These are phyloP conservation scores for Ophiostoma australiae DNA, from an alignment of 2,329 filamentous ascomycete species.

Conservation along the genomic window DNA sequence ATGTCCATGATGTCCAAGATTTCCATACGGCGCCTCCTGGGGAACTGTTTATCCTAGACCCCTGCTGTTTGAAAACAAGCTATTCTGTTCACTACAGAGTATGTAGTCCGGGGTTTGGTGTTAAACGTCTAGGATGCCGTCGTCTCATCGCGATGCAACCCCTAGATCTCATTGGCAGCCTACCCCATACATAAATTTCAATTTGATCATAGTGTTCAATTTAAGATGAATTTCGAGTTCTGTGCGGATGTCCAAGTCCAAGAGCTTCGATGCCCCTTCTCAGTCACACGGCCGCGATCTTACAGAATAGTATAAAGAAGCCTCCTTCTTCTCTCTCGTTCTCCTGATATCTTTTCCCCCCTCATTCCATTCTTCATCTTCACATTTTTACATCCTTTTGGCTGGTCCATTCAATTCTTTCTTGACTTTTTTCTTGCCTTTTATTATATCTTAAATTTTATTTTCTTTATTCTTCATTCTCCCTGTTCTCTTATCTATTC, in stretches of 20 bases:
- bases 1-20: not conserved
- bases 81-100: no score
- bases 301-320: not conserved
- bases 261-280: not conserved
- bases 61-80: conserved; percentile 1
- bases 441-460: not conserved
- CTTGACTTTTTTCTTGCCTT: conserved; percentile 13
- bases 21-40: not conserved
- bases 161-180: not conserved
- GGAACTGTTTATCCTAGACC: not conserved
- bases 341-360: not conserved
- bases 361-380: conserved; percentile 8
- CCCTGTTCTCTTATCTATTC: not conserved
- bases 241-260: not conserved
- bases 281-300: not conserved
- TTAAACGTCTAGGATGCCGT: conserved; percentile 1
- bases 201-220: not conserved
- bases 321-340: not conserved
- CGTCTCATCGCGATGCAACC: conserved; percentile 12
- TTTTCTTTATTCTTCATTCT: not conserved
- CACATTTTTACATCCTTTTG: conserved; percentile 16
- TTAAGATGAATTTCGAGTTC: no score
- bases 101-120: conserved; percentile 2
- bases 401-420: conserved; percentile 19
- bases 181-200: not conserved